Percentiles rank a stretch among this genome's conserved stretches.
These are phyloP conservation scores for Psophocarpus tetragonolobus DNA, from an alignment of 306 rosid genomes.

Conservation along the genomic window DNA sequence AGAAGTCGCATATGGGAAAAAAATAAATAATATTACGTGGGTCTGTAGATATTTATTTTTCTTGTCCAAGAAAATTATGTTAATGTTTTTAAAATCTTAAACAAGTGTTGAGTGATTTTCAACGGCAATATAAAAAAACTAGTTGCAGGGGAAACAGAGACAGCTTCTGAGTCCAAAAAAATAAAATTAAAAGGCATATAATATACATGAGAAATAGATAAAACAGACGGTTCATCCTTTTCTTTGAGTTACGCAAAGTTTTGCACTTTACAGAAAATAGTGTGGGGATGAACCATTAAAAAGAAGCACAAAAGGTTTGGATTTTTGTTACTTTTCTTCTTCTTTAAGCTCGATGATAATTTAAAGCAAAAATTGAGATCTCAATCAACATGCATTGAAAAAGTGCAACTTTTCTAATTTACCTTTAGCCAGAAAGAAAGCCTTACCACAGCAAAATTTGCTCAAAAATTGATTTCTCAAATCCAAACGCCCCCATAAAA, in stretches of 20 bases:
- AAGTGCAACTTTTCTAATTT: conserved; percentile 30
- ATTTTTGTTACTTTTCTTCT: conserved; percentile 27
- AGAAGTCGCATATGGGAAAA: conserved; percentile 3
- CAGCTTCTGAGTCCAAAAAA: conserved; percentile 42
- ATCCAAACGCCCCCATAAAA: neutral
- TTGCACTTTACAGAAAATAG: conserved; percentile 53
- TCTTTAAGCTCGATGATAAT: neutral
- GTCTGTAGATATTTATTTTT: conserved; percentile 6
- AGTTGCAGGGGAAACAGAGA: conserved; percentile 63
- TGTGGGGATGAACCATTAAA: conserved; percentile 31
- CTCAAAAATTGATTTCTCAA: neutral
- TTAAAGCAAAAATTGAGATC: conserved; percentile 34
- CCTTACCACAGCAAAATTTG: neutral
- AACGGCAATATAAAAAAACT: conserved; percentile 63
- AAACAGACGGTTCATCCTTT: conserved; percentile 51
- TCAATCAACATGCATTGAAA: conserved; percentile 30
- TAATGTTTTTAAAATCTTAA: conserved; percentile 16
- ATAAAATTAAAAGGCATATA: neutral
- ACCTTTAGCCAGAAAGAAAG: conserved; percentile 4
- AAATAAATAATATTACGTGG: conserved; percentile 18
- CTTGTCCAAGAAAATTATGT: neutral
- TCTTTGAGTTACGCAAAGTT: conserved; percentile 36
- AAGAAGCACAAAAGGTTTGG: conserved; percentile 17
- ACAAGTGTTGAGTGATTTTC: conserved; percentile 44
- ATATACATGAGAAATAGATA: conserved; percentile 30